Conservation (phyloP, 805 yeast species). For the Metahyphopichia silvanorum region DNA sequence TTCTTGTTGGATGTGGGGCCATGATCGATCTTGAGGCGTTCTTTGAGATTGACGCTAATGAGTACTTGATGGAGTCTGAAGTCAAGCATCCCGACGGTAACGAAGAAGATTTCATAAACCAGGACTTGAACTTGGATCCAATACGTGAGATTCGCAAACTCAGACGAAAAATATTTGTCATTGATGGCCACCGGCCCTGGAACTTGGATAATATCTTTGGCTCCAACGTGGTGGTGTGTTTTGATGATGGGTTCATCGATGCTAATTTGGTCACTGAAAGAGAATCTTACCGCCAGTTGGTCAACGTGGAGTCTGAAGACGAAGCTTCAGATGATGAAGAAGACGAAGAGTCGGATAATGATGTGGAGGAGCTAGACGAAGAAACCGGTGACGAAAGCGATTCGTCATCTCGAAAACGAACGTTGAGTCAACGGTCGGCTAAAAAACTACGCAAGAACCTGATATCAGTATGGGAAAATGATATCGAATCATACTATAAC, state of each 20-base stretch:
- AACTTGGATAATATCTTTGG: constrained; percentile 90
- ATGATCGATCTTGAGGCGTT: constrained; percentile 80
- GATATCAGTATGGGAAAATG: constrained; percentile 46
- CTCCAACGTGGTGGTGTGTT: constrained; percentile 68
- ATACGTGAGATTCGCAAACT: constrained; percentile 14
- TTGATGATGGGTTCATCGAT: constrained; percentile 82
- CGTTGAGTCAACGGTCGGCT: constrained; percentile 29
- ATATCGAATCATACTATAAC: constrained; percentile 71
- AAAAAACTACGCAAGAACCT: constrained; percentile 37
- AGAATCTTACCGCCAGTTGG: constrained; percentile 54
- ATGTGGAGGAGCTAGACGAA: constrained; percentile 29
- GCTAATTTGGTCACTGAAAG: constrained; percentile 54
- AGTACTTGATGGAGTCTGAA: constrained; percentile 36
- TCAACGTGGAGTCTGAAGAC: constrained; percentile 34
- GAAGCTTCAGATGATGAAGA: constrained; percentile 25
- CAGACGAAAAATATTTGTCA: constrained; percentile 66
- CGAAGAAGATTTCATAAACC: constrained; percentile 13
- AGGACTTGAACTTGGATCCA: constrained; percentile 15
- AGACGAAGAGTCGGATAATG: constrained; percentile 29
- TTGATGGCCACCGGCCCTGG: constrained; percentile 97
- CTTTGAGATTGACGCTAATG: constrained; percentile 58
- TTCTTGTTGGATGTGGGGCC: constrained; percentile 91
- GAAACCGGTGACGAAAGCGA: constrained; percentile 24
- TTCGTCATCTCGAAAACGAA: constrained; percentile 22
- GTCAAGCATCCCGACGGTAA: no score